Base-by-base conservation (phyloP, 1,139 yeast species). In the Hanseniaspora uvarum region DNA sequence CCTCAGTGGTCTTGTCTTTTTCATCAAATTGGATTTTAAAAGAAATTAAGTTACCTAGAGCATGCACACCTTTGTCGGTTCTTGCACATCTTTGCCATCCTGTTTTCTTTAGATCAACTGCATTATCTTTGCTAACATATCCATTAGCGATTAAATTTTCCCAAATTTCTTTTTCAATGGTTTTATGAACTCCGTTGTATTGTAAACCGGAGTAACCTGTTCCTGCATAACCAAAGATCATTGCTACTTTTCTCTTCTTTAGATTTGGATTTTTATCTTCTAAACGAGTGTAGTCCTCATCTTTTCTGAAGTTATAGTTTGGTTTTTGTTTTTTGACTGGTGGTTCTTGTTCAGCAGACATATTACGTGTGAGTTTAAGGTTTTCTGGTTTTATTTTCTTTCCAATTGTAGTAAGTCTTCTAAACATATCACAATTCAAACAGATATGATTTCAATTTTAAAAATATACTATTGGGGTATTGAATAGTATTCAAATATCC, bases 171-270 rank as follows among this genome's bases (percentile, higher is more conserved):
- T 92, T 92, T 68, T 92, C 99, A 61, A 92, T 94, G 14, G 99
- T 92, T 64, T 80, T 81, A 53, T 81, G 81, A 31, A 92, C 95
- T 5, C 96, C 95, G 63, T 88, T 89, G 60, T 86, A 73, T 69
- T 92, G 99, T 95, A 92, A 87, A 12, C 99, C 99, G 68, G 87
- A 94, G 68, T 89, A 92, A 0, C 98, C 98, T 0, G 97, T 83
- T 49, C 99, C 99, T 68, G 97, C 92, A 70, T 92, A 92, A 1
- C 99, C 98, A 61, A 92, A 75, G 81, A 88, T 76, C 59, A 86
- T 83, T 0, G 96, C 97, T 23, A 88, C 96, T 68, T 92, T 92
- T 51, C 69, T 56, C 16, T 54, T 54, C 11, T 46, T 87, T 65
- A 80, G 64, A 37, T 53, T 48, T 23, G 49, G 53, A 26, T 53